These are phyloP conservation scores for Stemphylium vesicarium DNA, from an alignment of 2,329 filamentous ascomycete species.

Conservation along the genomic window DNA sequence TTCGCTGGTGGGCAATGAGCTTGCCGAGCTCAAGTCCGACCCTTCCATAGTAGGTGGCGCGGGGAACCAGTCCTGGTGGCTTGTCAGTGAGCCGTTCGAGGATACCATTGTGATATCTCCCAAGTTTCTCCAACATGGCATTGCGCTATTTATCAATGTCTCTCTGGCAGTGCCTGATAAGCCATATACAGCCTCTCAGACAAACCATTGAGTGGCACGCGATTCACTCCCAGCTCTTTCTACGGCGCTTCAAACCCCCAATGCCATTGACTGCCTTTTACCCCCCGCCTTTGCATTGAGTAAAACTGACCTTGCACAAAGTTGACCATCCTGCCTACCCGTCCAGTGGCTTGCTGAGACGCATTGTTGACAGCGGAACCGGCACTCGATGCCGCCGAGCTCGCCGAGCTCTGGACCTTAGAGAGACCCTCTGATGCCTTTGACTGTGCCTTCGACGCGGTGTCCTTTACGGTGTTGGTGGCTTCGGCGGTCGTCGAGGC, in stretches of 20 bases:
- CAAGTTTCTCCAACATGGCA: not conserved
- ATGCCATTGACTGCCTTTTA: slow-evolving; percentile 9
- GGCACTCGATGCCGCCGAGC: slow-evolving; percentile 75
- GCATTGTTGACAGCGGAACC: slow-evolving; percentile 61
- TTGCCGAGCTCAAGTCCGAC: slow-evolving; percentile 87
- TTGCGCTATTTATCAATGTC: not conserved
- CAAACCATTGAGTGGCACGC: slow-evolving; percentile 24
- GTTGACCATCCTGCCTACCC: slow-evolving; percentile 70
- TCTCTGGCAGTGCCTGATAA: slow-evolving; percentile 12
- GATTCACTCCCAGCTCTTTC: not conserved
- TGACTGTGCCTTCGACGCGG: slow-evolving; percentile 66
- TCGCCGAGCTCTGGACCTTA: slow-evolving; percentile 79
- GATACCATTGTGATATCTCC: not conserved
- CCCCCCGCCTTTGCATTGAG: slow-evolving; percentile 7
- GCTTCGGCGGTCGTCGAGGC: slow-evolving; percentile 58
- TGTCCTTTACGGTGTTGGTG: slow-evolving; percentile 55
- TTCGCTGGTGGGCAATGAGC: slow-evolving; percentile 84
- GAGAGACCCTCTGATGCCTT: slow-evolving; percentile 87
- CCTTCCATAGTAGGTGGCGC: slow-evolving; percentile 88
- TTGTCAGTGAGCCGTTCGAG: slow-evolving; percentile 20
- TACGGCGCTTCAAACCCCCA: not conserved
- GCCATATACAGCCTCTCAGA: slow-evolving; percentile 15
- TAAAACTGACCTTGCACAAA: slow-evolving; percentile 81
- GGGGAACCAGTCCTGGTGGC: slow-evolving; percentile 77
- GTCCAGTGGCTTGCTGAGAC: slow-evolving; percentile 60